phyloP scores from a whole-genome alignment of 139 green algal species.

The Yamagishiella unicocca region DNA sequence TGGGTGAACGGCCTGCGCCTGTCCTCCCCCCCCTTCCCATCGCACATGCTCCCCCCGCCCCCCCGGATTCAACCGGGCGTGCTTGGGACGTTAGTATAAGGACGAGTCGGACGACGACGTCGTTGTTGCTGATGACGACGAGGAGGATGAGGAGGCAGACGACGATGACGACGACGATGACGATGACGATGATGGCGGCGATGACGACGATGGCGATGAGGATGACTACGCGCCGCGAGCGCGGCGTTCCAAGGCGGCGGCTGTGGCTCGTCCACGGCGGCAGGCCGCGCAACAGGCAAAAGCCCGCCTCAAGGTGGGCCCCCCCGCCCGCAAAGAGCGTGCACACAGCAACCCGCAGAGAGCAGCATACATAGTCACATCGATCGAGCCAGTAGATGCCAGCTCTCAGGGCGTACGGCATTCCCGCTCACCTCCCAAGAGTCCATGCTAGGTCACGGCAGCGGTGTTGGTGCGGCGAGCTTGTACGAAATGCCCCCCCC shows the following conservation, averaged over 20 bases:
- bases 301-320: constrained; percentile 29
- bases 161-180: constrained; percentile 22
- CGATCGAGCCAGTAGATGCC: too few relatives aligned
- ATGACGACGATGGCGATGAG: constrained; percentile 38
- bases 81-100: constrained; percentile 21
- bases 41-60: not conserved
- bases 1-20: too few relatives aligned
- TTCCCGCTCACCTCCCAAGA: too few relatives aligned
- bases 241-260: not conserved
- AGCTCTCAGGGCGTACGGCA: too few relatives aligned
- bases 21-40: not conserved
- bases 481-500: too few relatives aligned
- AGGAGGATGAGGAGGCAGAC: not conserved
- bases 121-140: constrained; percentile 10
- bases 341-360: too few relatives aligned
- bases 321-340: not conserved
- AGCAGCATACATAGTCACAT: too few relatives aligned
- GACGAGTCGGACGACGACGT: constrained; percentile 42
- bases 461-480: too few relatives aligned
- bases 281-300: constrained; percentile 50
- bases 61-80: not conserved
- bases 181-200: not conserved
- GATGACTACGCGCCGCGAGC: constrained; percentile 17
- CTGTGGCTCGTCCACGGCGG: constrained; percentile 20
- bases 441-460: too few relatives aligned